Conservation (phyloP, 371 early-diverging fungal species). For the Rhizopus stolonifer region DNA sequence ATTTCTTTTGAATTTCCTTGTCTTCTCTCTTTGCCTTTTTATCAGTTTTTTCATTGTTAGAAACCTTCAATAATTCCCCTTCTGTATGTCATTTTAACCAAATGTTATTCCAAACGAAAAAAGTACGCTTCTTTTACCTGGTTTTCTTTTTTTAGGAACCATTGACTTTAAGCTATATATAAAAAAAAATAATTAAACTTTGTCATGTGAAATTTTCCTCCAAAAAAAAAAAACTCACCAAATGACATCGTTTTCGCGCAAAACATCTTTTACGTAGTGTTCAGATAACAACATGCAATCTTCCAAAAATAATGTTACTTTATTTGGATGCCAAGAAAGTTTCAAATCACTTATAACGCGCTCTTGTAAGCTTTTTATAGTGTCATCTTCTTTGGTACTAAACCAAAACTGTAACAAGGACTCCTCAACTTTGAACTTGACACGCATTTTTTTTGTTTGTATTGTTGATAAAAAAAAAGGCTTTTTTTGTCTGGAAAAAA, state of each 20-base stretch:
- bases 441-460: not conserved
- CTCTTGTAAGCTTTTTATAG: conserved; percentile 7
- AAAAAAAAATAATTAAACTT: too few relatives aligned
- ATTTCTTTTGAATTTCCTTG: too few relatives aligned
- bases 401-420: conserved; percentile 11
- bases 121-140: not conserved
- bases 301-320: conserved; percentile 10
- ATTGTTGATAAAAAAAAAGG: not conserved
- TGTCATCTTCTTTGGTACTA: not conserved
- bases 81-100: not conserved
- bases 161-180: not conserved
- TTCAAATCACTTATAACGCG: conserved; percentile 8
- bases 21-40: too few relatives aligned
- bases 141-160: not conserved
- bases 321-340: not conserved
- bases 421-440: not conserved
- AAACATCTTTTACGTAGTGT: conserved; percentile 1
- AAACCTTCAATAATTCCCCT: not conserved
- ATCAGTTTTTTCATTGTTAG: too few relatives aligned
- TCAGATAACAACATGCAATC: conserved; percentile 14
- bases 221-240: too few relatives aligned
- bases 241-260: conserved; percentile 17
- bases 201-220: too few relatives aligned
- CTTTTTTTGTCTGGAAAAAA: not conserved
- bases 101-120: not conserved